Base-by-base conservation (phyloP, 2,329 filamentous ascomycete genomes). In the Septoria petroselini region DNA sequence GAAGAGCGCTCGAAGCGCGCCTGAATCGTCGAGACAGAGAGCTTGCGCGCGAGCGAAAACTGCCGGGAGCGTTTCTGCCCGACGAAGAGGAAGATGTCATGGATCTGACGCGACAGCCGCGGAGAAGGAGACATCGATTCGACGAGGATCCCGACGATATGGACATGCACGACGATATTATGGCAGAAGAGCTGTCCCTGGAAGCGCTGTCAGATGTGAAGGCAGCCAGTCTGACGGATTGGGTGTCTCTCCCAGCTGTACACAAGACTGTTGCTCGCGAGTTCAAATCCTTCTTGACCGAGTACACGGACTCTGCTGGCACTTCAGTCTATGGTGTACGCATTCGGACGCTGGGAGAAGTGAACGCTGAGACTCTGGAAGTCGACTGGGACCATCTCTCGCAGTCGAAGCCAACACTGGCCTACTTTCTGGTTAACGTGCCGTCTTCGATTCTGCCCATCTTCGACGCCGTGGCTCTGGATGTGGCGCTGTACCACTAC, bases 251-350 rank as follows among this genome's bases (percentile, higher is more conserved):
- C 61, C 88, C 88, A 2, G 82, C 89, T 11, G 93, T 98, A 9
- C 88, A 95, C 71, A 82, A 88, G 60, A 94, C 91, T 1, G 93
- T 98, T 70, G 91, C 90, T 66, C 83, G 91, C 63, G 93, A 98
- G 71, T 98, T 98, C 81, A 95, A 95, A 70, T 86, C 88, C 2
- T 98, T 98, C 75, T 75, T 98, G 63, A 97, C 93, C 8, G 91
- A 96, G 62, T 97, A 94, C 69, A 95, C 85, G 4, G 93, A 98
- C 64, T 83, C 90, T 46, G 83, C 85, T 57, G 91, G 90, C 47
- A 85, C 83, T 3, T 98, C 93, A 0, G 90, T 98, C 42, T 98
- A 98, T 68, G 93, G 93, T 46, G 91, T 89, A 61, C 86, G 91
- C 48, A 95, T 98, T 59, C 83, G 89, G 59, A 96, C 88, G 0